Evolutionary conservation across 140 eudicot genomes (phyloP).

Genomic region (Senecio squalidus): DNA sequence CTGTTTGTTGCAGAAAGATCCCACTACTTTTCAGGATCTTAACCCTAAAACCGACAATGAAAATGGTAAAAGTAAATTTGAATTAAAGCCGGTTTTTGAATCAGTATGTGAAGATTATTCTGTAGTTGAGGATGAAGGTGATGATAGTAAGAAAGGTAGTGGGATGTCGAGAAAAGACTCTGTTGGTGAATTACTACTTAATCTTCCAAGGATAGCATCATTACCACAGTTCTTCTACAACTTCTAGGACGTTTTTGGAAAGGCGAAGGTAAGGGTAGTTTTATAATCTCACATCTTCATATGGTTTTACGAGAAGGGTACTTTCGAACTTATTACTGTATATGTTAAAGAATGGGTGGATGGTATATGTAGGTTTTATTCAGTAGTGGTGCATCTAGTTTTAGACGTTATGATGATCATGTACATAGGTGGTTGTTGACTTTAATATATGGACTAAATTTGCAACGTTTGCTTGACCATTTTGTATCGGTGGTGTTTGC

Average conservation of each 20-base stretch:
- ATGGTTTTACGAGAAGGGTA: constrained; percentile 17
- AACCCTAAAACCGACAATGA: constrained; percentile 16
- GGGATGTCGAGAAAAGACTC: constrained; percentile 88
- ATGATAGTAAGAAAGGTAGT: constrained; percentile 22
- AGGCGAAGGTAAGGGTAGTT: constrained; percentile 19
- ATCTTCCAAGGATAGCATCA: constrained; percentile 90
- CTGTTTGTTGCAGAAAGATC: constrained; percentile 77
- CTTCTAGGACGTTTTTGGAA: constrained; percentile 22
- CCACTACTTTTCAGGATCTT: constrained; percentile 28
- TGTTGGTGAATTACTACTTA: constrained; percentile 71
- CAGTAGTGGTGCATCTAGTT: constrained; percentile 12
- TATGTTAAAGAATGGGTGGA: constrained; percentile 22
- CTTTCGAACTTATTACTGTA: constrained; percentile 24
- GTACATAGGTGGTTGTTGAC: constrained; percentile 23
- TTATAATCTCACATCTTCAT: constrained; percentile 9
- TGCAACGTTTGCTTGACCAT: neutral
- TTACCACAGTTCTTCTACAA: constrained; percentile 70
- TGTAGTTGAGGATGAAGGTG: constrained; percentile 7
- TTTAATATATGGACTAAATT: neutral
- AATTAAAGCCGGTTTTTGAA: constrained; percentile 1
- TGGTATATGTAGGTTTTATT: constrained; percentile 4
- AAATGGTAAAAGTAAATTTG: constrained; percentile 13
- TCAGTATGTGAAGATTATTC: constrained; percentile 11
- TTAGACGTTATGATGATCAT: constrained; percentile 13
- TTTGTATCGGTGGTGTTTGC: neutral